Evolutionary conservation across 768 basidiomycete species (phyloP).

Genomic region (Epithele typhae): DNA sequence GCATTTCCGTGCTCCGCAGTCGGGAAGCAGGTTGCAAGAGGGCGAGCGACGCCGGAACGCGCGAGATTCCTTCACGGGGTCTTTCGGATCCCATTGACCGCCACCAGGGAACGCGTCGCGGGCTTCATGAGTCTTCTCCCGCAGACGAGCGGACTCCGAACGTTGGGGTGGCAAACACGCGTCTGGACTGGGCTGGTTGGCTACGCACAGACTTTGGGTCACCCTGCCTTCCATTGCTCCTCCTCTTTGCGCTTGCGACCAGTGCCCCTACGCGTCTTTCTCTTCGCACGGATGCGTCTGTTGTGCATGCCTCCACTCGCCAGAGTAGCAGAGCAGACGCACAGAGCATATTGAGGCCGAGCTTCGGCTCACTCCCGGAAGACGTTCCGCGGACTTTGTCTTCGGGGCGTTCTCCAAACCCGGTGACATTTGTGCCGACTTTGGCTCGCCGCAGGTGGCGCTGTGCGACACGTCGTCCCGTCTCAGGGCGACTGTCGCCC

Average conservation of each 20-base stretch:
- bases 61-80: constrained; percentile 23
- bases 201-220: constrained; percentile 33
- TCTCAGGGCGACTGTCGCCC: constrained; percentile 20
- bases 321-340: constrained; percentile 31
- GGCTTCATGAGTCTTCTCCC: constrained; percentile 21
- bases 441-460: constrained; percentile 50
- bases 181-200: constrained; percentile 18
- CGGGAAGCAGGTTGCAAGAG: constrained; percentile 17
- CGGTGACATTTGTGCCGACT: constrained; percentile 48
- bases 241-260: constrained; percentile 12
- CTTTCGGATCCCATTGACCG: not conserved
- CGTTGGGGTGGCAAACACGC: constrained; percentile 20
- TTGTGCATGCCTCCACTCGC: constrained; percentile 18
- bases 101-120: constrained; percentile 52
- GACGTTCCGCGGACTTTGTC: constrained; percentile 3
- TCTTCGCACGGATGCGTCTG: constrained; percentile 4
- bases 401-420: constrained; percentile 36
- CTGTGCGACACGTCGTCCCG: constrained; percentile 18
- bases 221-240: constrained; percentile 30
- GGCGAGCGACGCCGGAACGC: constrained; percentile 50
- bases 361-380: constrained; percentile 41
- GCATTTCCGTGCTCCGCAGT: constrained; percentile 9
- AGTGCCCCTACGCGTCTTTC: constrained; percentile 7
- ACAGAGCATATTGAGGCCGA: constrained; percentile 36
- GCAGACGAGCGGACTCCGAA: constrained; percentile 40